Evolutionary conservation across 140 eudicot genomes (phyloP).

Genomic region (Anethum foeniculum): DNA sequence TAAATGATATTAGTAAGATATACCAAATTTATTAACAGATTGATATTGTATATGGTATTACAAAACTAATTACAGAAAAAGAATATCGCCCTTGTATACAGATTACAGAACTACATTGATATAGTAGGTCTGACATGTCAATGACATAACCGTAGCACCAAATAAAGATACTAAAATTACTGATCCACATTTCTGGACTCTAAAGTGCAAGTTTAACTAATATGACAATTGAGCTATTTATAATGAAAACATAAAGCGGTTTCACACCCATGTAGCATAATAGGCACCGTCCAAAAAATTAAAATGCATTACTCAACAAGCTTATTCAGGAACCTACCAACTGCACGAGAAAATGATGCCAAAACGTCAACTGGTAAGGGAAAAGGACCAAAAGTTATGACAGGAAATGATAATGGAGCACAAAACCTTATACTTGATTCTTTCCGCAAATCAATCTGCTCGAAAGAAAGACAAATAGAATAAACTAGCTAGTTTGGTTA

Average conservation of each 20-base stretch:
- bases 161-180: neutral
- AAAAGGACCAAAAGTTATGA: conserved; percentile 87
- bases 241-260: neutral
- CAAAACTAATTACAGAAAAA: neutral
- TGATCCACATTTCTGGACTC: neutral
- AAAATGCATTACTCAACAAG: neutral
- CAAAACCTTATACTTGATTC: conserved; percentile 57
- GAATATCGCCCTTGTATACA: neutral
- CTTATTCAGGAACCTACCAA: conserved; percentile 41
- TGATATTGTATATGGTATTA: neutral
- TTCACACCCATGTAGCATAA: neutral
- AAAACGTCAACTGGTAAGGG: conserved; percentile 68
- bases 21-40: neutral
- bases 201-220: neutral
- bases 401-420: conserved; percentile 57
- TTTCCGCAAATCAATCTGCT: conserved; percentile 73
- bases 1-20: neutral
- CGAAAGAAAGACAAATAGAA: neutral
- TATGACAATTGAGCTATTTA: neutral
- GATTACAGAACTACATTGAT: neutral
- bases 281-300: neutral
- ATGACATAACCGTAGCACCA: neutral
- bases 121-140: neutral
- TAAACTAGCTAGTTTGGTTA: conserved; percentile 10
- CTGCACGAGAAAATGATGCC: conserved; percentile 57